phyloP scores from a whole-genome alignment of 371 early-diverging fungal species.

The Mucor ambiguus region DNA sequence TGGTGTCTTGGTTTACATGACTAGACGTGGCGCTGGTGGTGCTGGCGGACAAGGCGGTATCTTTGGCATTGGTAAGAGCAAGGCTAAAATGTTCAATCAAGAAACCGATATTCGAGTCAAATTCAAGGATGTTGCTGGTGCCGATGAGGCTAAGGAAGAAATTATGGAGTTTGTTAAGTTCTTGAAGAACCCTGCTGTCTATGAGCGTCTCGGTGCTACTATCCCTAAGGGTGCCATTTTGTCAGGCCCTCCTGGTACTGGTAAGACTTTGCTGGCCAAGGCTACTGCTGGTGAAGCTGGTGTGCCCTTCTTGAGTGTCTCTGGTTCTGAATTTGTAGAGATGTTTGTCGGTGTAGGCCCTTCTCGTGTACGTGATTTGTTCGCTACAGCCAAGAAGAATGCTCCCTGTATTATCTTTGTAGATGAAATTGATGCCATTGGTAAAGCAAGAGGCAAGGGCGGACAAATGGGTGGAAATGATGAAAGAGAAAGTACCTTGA shows the following conservation, averaged over 20 bases:
- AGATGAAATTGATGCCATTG: constrained; percentile 99
- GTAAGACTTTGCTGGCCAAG: constrained; percentile 98
- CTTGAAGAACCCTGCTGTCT: constrained; percentile 96
- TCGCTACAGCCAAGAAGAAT: constrained; percentile 95
- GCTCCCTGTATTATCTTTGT: constrained; percentile 99
- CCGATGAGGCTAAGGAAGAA: constrained; percentile 99
- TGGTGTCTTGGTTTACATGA: constrained; percentile 85
- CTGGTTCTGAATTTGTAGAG: constrained; percentile 99
- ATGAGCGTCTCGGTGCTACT: constrained; percentile 98
- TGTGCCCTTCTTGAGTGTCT: constrained; percentile 96
- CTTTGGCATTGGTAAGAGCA: constrained; percentile 95
- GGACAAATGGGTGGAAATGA: constrained; percentile 96
- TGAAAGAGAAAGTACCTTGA: constrained; percentile 97
- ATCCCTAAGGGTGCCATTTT: constrained; percentile 99
- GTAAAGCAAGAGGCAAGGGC: constrained; percentile 94
- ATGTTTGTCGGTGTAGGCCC: constrained; percentile 99
- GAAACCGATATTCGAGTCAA: constrained; percentile 94
- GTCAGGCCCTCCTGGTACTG: constrained; percentile 97
- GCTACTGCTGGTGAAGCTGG: constrained; percentile 99
- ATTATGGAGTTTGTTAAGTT: constrained; percentile 99
- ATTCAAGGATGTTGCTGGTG: constrained; percentile 99
- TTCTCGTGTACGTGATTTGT: constrained; percentile 95
- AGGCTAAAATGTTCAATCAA: constrained; percentile 95
- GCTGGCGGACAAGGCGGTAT: constrained; percentile 74
- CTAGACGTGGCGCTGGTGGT: constrained; percentile 70